Conservation (phyloP, 306 rosid species). For the Amphicarpaea edgeworthii region DNA sequence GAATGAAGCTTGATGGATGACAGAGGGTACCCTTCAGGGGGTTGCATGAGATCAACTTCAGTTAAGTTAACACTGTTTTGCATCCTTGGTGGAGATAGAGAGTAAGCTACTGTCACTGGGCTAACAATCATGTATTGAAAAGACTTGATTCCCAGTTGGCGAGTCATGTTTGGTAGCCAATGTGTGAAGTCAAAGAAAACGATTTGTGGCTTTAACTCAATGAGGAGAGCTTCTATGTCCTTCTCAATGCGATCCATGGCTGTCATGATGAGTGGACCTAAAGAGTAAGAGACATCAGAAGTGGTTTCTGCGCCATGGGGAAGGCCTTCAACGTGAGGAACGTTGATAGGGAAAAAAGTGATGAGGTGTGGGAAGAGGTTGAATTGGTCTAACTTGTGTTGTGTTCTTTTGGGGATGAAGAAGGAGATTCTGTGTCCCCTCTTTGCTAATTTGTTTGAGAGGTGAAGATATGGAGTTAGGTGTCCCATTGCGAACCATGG, state of each 20-base stretch:
- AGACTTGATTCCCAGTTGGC: slow-evolving; percentile 40
- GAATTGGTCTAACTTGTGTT: slow-evolving; percentile 32
- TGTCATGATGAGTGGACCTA: slow-evolving; percentile 21
- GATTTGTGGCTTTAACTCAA: slow-evolving; percentile 33
- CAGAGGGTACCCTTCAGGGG: slow-evolving; percentile 43
- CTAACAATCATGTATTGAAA: not conserved
- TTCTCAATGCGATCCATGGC: slow-evolving; percentile 48
- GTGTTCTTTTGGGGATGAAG: slow-evolving; percentile 43
- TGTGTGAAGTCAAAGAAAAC: slow-evolving; percentile 44
- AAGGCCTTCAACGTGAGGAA: slow-evolving; percentile 50
- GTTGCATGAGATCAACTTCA: slow-evolving; percentile 36
- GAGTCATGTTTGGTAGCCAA: slow-evolving; percentile 49
- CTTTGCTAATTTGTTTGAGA: slow-evolving; percentile 50
- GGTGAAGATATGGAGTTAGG: slow-evolving; percentile 45
- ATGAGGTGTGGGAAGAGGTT: slow-evolving; percentile 47
- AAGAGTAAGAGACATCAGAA: slow-evolving; percentile 41
- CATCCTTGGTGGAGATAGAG: not conserved
- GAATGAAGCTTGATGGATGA: slow-evolving; percentile 40
- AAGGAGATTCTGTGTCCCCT: slow-evolving; percentile 50
- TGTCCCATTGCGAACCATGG: slow-evolving; percentile 59
- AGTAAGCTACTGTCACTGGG: slow-evolving; percentile 11
- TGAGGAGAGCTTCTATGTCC: slow-evolving; percentile 35
- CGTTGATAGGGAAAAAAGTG: slow-evolving; percentile 29
- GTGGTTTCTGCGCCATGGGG: slow-evolving; percentile 46
- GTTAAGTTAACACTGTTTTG: not conserved